phyloP scores from a whole-genome alignment of 192 early-diverging fungal genomes.

The Fimicolochytrium jonesii region DNA sequence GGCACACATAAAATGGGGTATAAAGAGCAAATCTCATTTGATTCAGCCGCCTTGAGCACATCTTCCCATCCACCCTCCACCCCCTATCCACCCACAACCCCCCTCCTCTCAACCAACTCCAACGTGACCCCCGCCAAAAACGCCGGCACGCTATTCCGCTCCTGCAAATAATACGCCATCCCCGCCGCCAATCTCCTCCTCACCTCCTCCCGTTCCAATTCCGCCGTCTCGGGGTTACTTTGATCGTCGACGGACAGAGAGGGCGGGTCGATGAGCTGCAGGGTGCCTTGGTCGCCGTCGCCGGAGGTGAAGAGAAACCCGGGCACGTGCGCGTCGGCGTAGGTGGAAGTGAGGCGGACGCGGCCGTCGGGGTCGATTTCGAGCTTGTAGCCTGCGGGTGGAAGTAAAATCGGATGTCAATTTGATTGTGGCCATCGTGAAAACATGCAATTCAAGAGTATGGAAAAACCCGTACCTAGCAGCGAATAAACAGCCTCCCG shows the following conservation, averaged over 20 bases:
- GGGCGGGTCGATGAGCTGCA: constrained; percentile 61
- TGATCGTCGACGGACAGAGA: too few relatives aligned
- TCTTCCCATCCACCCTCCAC: not conserved
- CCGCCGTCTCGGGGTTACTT: too few relatives aligned
- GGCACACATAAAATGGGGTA: too few relatives aligned
- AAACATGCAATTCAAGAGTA: too few relatives aligned
- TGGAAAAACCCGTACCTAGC: constrained; percentile 64
- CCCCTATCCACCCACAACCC: too few relatives aligned
- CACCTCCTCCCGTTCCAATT: too few relatives aligned
- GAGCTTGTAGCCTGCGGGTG: constrained; percentile 34
- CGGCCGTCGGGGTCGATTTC: constrained; percentile 52
- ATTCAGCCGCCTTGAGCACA: not conserved
- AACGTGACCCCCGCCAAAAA: constrained; percentile 75
- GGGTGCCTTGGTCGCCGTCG: constrained; percentile 61
- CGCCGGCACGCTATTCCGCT: constrained; percentile 72
- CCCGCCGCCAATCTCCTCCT: constrained; percentile 28
- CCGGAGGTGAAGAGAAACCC: constrained; percentile 70
- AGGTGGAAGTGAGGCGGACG: constrained; percentile 73
- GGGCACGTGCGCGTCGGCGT: constrained; percentile 53
- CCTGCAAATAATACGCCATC: constrained; percentile 61
- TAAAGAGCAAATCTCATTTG: too few relatives aligned
- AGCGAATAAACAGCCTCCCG: constrained; percentile 67
- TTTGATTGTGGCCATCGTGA: too few relatives aligned
- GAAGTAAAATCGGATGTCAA: not conserved
- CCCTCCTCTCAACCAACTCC: constrained; percentile 37